Conservation (phyloP, 1,284 basidiomycete species). For the Coniophora puteana region DNA sequence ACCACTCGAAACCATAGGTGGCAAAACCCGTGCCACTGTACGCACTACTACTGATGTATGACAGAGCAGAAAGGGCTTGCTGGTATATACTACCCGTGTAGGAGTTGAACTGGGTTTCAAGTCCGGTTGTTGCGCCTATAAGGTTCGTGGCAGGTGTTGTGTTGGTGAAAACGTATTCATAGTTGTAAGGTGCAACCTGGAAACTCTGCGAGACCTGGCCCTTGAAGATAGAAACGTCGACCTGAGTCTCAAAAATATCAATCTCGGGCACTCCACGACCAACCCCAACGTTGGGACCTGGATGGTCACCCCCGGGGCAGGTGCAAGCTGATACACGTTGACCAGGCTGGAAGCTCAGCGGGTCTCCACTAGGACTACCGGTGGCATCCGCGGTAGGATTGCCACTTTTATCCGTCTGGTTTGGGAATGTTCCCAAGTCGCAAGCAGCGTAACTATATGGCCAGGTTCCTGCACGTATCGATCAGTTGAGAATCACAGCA, state of each 20-base stretch:
- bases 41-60: constrained; percentile 46
- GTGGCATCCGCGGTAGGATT: constrained; percentile 50
- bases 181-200: constrained; percentile 81
- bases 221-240: constrained; percentile 43
- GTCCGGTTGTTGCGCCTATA: constrained; percentile 42
- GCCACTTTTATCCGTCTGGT: constrained; percentile 59
- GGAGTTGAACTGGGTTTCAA: constrained; percentile 61
- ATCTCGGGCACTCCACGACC: constrained; percentile 89
- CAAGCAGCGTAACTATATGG: constrained; percentile 83
- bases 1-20: constrained; percentile 74
- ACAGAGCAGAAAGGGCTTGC: constrained; percentile 72
- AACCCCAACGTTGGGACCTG: constrained; percentile 69
- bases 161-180: constrained; percentile 59
- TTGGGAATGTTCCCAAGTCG: constrained; percentile 82
- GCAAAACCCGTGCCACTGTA: constrained; percentile 54
- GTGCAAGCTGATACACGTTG: constrained; percentile 81
- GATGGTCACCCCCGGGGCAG: constrained; percentile 78
- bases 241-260: constrained; percentile 75
- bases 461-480: constrained; percentile 41
- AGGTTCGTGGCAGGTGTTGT: constrained; percentile 49
- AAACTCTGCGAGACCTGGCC: constrained; percentile 77
- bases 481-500: neutral
- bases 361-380: constrained; percentile 41
- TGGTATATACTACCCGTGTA: constrained; percentile 81
- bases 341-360: constrained; percentile 71